Conservation (phyloP, 371 early-diverging fungal genomes). For the Syncephalastrum sp. region DNA sequence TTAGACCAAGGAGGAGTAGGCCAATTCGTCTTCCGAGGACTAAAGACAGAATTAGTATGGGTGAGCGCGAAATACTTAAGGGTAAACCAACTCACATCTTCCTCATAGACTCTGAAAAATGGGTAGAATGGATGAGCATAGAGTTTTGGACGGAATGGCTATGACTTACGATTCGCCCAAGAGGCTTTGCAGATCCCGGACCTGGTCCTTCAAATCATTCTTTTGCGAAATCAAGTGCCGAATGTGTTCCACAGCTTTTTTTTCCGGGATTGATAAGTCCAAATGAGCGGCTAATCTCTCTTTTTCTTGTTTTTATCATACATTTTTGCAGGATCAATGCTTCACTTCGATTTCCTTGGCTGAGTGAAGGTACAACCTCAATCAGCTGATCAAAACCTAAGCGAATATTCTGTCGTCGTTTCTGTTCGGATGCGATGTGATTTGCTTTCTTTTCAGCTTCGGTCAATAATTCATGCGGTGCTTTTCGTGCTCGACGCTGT, state of each 20-base stretch:
- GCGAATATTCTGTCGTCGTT: conserved; percentile 80
- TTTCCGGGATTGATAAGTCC: not conserved
- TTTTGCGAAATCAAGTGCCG: conserved; percentile 27
- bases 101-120: conserved; percentile 22
- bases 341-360: conserved; percentile 52
- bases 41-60: conserved; percentile 5
- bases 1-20: conserved; percentile 10
- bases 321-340: conserved; percentile 52
- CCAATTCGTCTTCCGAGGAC: conserved; percentile 36
- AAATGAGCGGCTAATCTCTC: not conserved
- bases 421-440: conserved; percentile 90
- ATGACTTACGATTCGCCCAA: conserved; percentile 33
- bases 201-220: conserved; percentile 32
- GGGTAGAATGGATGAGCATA: not conserved
- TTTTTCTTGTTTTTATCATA: conserved; percentile 14
- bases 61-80: not conserved
- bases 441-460: conserved; percentile 88
- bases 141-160: no score
- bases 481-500: conserved; percentile 23
- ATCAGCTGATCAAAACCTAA: conserved; percentile 78
- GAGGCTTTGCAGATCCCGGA: conserved; percentile 21
- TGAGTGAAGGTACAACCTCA: conserved; percentile 71
- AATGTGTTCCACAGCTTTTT: conserved; percentile 31
- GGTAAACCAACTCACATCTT: conserved; percentile 25
- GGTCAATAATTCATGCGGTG: conserved; percentile 68